A percentile compares a stretch with the other conserved stretches of the same genome.
Conservation (phyloP, 768 basidiomycete species). For the Auriculariales sp. region DNA sequence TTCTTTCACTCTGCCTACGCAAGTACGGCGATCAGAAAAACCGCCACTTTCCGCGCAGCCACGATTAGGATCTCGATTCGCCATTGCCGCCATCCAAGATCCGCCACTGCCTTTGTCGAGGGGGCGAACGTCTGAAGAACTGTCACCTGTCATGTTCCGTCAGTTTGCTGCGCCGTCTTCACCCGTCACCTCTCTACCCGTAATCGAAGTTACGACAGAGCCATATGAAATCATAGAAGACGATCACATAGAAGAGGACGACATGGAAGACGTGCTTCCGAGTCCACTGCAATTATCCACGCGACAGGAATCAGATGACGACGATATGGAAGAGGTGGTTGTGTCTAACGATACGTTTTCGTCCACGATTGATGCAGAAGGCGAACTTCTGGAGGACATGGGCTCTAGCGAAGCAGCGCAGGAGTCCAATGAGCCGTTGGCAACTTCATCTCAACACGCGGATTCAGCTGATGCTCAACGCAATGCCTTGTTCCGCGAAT, state of each 20-base stretch:
- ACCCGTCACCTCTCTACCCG: neutral
- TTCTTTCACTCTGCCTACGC: neutral
- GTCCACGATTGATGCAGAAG: conserved; percentile 12
- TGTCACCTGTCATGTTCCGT: too few species aligned
- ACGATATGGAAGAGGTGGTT: conserved; percentile 23
- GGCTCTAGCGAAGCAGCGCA: neutral
- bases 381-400: conserved; percentile 31
- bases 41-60: too few species aligned
- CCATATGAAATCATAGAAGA: neutral
- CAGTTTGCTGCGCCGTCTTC: too few species aligned
- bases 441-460: too few species aligned
- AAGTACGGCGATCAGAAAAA: neutral
- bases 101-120: too few species aligned
- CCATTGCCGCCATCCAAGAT: too few species aligned
- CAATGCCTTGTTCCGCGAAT: too few species aligned
- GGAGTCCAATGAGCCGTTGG: too few species aligned
- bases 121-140: too few species aligned
- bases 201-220: neutral
- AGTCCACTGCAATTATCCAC: neutral
- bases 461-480: too few species aligned
- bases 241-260: conserved; percentile 18
- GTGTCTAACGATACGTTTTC: conserved; percentile 1
- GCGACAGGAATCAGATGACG: conserved; percentile 10
- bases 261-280: conserved; percentile 23
- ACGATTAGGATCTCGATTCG: too few species aligned